Conservation (phyloP, 2,329 filamentous ascomycete genomes). For the Alternaria dauci region DNA sequence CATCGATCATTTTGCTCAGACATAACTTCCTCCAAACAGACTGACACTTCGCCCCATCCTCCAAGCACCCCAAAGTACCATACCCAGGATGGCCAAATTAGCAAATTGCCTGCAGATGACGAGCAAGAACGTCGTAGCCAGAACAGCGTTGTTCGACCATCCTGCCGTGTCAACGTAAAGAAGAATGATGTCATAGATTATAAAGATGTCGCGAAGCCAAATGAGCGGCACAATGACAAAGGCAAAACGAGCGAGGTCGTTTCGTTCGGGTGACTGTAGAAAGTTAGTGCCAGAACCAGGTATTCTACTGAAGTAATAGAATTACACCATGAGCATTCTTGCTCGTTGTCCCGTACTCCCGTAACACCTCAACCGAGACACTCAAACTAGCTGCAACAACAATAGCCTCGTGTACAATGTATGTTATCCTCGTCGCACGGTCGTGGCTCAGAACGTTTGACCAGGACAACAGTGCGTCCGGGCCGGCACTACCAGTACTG, state of each 20-base stretch:
- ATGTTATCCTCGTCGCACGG: not conserved
- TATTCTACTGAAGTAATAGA: not conserved
- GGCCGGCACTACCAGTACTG: not conserved
- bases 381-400: slow-evolving; percentile 10
- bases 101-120: slow-evolving; percentile 11
- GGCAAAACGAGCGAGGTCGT: slow-evolving; percentile 11
- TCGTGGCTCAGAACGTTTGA: slow-evolving; percentile 2
- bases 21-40: slow-evolving; percentile 3
- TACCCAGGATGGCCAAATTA: slow-evolving; percentile 6
- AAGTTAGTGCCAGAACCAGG: not conserved
- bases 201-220: slow-evolving; percentile 15
- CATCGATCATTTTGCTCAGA: not conserved
- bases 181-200: slow-evolving; percentile 14
- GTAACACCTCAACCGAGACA: slow-evolving; percentile 7
- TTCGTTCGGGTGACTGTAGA: slow-evolving; percentile 8
- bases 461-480: slow-evolving; percentile 6
- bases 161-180: slow-evolving; percentile 4
- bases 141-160: not conserved
- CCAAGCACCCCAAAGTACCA: slow-evolving; percentile 18
- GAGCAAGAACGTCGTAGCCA: slow-evolving; percentile 9
- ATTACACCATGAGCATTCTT: slow-evolving; percentile 9
- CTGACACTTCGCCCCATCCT: slow-evolving; percentile 10
- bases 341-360: slow-evolving; percentile 11
- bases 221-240: slow-evolving; percentile 12
- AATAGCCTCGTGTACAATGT: slow-evolving; percentile 13